Evolutionary conservation across 768 basidiomycete genomes (phyloP).

Genomic region (Auricularia sp.): DNA sequence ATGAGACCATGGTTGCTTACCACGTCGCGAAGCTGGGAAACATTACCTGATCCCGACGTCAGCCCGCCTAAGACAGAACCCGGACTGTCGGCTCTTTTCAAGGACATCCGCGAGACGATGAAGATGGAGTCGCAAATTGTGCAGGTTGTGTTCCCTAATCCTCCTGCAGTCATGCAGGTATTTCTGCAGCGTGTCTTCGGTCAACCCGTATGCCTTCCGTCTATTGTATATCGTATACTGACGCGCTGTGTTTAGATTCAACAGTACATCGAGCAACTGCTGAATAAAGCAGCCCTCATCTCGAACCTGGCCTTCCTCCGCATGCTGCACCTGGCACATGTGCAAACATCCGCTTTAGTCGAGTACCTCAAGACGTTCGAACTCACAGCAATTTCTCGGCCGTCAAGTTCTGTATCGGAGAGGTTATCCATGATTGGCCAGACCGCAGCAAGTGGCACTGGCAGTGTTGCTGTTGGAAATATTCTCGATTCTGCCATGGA

Average conservation of each 20-base stretch:
- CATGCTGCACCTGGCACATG: conserved; percentile 77
- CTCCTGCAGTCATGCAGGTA: conserved; percentile 93
- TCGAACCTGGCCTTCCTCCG: conserved; percentile 89
- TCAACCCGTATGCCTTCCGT: conserved; percentile 59
- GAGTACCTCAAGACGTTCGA: conserved; percentile 91
- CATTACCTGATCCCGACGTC: conserved; percentile 69
- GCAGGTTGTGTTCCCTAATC: conserved; percentile 96
- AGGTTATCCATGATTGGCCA: conserved; percentile 27
- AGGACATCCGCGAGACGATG: conserved; percentile 82
- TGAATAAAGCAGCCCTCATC: conserved; percentile 60
- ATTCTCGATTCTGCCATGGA: conserved; percentile 97
- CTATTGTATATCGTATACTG: too few species aligned
- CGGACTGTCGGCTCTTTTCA: conserved; percentile 69
- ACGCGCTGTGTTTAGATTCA: conserved; percentile 55
- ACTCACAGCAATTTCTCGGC: conserved; percentile 53
- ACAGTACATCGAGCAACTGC: conserved; percentile 85
- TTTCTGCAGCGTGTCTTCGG: conserved; percentile 96
- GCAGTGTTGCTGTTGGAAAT: conserved; percentile 51
- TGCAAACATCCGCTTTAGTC: conserved; percentile 65
- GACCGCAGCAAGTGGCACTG: conserved; percentile 16
- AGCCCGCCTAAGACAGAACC: conserved; percentile 68
- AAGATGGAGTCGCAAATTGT: conserved; percentile 96
- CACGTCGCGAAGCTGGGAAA: conserved; percentile 53
- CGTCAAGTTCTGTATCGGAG: conserved; percentile 49
- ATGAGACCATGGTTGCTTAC: not conserved